Base-by-base conservation (phyloP, 163 green algal genomes). In the Scenedesmus sp. region DNA sequence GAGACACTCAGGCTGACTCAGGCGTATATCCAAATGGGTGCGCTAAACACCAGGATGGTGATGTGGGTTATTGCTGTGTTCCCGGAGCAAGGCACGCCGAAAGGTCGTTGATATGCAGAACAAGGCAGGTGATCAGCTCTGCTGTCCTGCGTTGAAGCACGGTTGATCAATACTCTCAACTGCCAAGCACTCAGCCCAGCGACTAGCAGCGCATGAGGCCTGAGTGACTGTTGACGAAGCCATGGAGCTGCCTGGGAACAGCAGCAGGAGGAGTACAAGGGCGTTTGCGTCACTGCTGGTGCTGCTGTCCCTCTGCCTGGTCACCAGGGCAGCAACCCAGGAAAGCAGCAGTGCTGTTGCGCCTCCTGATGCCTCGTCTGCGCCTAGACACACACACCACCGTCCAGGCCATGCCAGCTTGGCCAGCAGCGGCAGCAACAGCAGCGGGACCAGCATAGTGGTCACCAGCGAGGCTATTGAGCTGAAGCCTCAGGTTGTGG, bases 401-500 rank as follows among this genome's bases (percentile, higher is more conserved):
- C 73, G 37, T n/a, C 35, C 73, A 13, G 35, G 16, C 35, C 73
- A 44, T 82, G 73, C 73, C 51, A 16, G 33, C 35, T 15, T 46
- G 35, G 35, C 18, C 73, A 81, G 59, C 59, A 72, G 59, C 65
- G 9, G 30, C 65, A n/a, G 46, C 81, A 86, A 33, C 44, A 86
- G 46, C 81, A 85, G 30, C 22, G 65, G n/a, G 35, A 72, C 81
- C 44, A 70, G 46, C 37, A 86, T 86, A 86, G 81, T 86, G 42
- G 46, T 86, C 12, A 86, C 81, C 37, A 59, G 46, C 30, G 81
- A 86, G 46, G 81, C 37, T 73, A 49, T 76, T 76, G 59, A 72
- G 16, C 59, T 72, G 59, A 33, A 72, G 59, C 22, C 59, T 33
- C 59, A 72, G 59, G 59, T 72, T 72, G 59, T 72, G 26, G 10